These are phyloP conservation scores for Litchi chinensis DNA, from an alignment of 345 rosid species.

Conservation along the genomic window DNA sequence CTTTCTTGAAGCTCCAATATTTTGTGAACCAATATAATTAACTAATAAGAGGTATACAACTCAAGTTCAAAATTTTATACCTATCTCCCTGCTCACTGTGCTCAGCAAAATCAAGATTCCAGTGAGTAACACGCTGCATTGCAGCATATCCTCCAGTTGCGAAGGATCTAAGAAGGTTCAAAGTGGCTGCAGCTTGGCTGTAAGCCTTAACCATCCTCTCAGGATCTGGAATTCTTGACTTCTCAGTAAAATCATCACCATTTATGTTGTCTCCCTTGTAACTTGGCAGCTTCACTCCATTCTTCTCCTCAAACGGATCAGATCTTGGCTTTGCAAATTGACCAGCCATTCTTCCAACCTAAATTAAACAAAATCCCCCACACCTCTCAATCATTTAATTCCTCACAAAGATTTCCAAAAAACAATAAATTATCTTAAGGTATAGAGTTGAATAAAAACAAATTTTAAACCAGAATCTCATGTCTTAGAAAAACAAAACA, in stretches of 20 bases:
- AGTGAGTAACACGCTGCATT: conserved; percentile 63
- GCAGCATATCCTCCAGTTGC: conserved; percentile 73
- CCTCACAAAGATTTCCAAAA: no score
- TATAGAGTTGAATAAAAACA: background rate
- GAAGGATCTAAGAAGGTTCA: conserved; percentile 69
- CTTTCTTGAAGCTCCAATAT: background rate
- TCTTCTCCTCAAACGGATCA: conserved; percentile 48
- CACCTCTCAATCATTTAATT: background rate
- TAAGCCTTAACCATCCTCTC: conserved; percentile 61
- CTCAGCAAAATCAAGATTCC: conserved; percentile 68
- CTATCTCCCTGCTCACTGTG: conserved; percentile 66
- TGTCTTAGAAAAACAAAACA: no score
- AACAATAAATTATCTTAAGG: no score
- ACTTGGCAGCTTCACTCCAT: conserved; percentile 57
- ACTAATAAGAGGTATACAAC: background rate
- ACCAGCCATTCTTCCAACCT: conserved; percentile 79
- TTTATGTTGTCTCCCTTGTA: conserved; percentile 69
- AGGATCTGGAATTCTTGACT: conserved; percentile 63
- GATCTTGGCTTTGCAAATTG: conserved; percentile 67
- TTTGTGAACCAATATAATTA: background rate
- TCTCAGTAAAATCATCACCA: conserved; percentile 57
- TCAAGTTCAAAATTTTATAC: conserved; percentile 22
- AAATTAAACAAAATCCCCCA: background rate
- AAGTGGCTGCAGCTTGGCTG: conserved; percentile 55
- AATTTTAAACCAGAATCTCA: no score